Evolutionary conservation across 148 eudicot species (phyloP), one percentile per base, ranked within the genome.

Genomic region (Heliamphora exappendiculata): DNA sequence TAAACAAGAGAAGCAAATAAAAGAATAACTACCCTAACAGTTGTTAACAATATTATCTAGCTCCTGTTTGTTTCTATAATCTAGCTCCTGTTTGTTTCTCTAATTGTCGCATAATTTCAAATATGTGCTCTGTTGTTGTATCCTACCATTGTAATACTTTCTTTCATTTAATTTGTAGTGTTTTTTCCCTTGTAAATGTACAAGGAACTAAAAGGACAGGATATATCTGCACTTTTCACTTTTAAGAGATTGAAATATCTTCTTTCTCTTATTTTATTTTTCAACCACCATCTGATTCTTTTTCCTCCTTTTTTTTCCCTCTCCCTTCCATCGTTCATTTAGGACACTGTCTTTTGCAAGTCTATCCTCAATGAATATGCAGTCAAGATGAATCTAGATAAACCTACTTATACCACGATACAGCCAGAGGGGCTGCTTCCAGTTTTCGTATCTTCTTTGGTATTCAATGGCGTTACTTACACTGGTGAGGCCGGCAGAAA

Each of bases 271-370:
- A 5, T 2, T 17, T 17, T 36, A 3, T 31, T 70, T 49, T 26
- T 60, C 3, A 29, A 22, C 69, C 42, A 8, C 14, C 1, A n/a
- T 14, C 67, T 58, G 51, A 33, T 17, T 57, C 63, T 16, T 64
- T 64, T 64, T 36, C 41, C 4, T 33, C 12, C 13, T 63, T 16
- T 36, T 24, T 4, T 66, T 14, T 49, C 54, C 6, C 24, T 44
- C 13, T 1, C 29, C 0, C 36, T 4, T 28, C 57, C 11, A 19
- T 19, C n/a, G 39, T 7, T 76, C 73, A 22, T 78, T 71, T 82
- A 90, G 94, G 84, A 86, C 74, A 83, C 83, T 57, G 33, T 55
- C 45, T 81, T 89, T 77, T 87, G 98, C 87, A 91, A 89, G 84
- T 59, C 86, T 13, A 84, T 89, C 69, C 78, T 93, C 28, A 75